phyloP scores from a whole-genome alignment of 1,139 yeast species.

The Geotrichum australiense region DNA sequence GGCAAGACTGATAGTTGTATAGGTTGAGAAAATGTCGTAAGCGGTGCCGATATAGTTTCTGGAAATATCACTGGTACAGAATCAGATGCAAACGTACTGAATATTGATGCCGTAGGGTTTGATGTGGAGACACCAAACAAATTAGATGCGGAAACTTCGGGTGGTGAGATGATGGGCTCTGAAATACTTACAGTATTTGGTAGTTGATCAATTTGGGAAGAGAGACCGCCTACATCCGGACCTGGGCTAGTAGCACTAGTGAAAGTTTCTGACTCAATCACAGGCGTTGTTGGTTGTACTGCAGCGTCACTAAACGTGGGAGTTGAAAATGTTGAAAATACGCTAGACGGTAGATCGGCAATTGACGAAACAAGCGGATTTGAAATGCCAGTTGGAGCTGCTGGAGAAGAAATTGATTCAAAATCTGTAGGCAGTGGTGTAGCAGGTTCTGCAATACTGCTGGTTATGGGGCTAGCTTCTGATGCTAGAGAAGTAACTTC shows the following conservation, averaged over 20 bases:
- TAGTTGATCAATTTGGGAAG: neutral
- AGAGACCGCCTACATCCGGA: too few species aligned
- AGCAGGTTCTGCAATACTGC: constrained; percentile 2
- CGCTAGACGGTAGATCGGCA: neutral
- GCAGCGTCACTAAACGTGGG: neutral
- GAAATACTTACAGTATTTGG: neutral
- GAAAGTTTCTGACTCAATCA: neutral
- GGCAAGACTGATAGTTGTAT: neutral
- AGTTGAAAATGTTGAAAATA: neutral
- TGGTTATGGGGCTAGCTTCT: too few species aligned
- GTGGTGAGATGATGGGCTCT: neutral
- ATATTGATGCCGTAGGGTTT: constrained; percentile 3
- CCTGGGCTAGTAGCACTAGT: neutral
- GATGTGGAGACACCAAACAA: neutral
- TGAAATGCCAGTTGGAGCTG: neutral
- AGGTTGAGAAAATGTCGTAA: neutral
- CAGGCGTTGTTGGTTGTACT: neutral
- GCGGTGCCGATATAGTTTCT: neutral
- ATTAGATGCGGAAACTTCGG: neutral
- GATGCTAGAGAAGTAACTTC: too few species aligned
- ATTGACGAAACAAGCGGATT: neutral
- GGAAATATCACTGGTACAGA: neutral
- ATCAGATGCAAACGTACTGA: constrained; percentile 1
- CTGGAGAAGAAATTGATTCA: neutral
- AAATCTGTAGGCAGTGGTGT: neutral